phyloP scores from a whole-genome alignment of 2,329 filamentous ascomycete genomes.

The Bipolaris gigantea region DNA sequence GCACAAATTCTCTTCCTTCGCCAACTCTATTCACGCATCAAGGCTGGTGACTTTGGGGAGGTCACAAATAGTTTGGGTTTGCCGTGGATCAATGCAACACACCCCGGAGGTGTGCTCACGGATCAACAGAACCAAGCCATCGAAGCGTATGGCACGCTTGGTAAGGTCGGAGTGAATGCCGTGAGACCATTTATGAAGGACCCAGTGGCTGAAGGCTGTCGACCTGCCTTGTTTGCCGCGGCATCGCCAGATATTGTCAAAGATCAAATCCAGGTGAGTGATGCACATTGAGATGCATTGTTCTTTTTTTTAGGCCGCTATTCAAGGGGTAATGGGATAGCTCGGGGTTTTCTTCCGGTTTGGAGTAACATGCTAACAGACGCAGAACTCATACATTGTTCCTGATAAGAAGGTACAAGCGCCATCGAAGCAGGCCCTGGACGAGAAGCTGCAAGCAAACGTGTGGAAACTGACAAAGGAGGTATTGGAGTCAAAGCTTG shows the following conservation, averaged over 20 bases:
- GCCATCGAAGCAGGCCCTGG: constrained; percentile 47
- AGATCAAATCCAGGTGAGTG: constrained; percentile 43
- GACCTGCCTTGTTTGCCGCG: constrained; percentile 53
- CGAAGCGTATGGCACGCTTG: constrained; percentile 54
- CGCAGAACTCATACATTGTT: constrained; percentile 52
- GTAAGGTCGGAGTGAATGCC: constrained; percentile 50
- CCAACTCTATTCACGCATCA: constrained; percentile 46
- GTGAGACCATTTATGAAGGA: constrained; percentile 55
- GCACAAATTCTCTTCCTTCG: constrained; percentile 53
- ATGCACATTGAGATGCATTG: not conserved
- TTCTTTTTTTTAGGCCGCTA: not conserved
- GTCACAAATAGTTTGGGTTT: constrained; percentile 41
- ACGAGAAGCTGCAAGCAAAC: constrained; percentile 49
- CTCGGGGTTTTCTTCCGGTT: not conserved
- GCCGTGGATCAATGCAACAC: constrained; percentile 54
- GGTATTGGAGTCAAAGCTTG: constrained; percentile 49
- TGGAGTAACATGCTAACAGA: not conserved
- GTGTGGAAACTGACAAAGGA: constrained; percentile 53
- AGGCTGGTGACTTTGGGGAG: constrained; percentile 33
- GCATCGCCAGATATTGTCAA: constrained; percentile 50
- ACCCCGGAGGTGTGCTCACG: constrained; percentile 54
- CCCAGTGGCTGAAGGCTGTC: constrained; percentile 52
- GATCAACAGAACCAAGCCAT: constrained; percentile 54
- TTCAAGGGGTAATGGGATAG: too few relatives aligned
- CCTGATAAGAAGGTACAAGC: constrained; percentile 54